phyloP scores from a whole-genome alignment of 108 stramenopile genomes.

The Poteriospumella lacustris region DNA sequence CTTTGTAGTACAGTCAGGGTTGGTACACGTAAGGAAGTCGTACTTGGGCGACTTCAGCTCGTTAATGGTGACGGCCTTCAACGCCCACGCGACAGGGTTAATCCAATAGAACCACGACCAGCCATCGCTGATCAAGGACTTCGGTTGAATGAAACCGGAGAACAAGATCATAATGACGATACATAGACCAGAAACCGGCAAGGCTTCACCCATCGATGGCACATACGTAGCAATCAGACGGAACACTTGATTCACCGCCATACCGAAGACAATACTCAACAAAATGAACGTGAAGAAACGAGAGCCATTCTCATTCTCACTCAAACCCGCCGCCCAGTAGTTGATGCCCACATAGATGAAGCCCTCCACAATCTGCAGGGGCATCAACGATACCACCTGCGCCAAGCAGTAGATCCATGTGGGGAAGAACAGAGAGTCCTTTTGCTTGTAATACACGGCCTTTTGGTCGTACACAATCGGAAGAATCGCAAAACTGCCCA shows the following conservation, averaged over 20 bases:
- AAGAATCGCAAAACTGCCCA: conserved; percentile 63
- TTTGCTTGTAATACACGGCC: conserved; percentile 75
- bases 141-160: conserved; percentile 43
- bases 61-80: conserved; percentile 29
- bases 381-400: conserved; percentile 2
- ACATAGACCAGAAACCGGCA: conserved; percentile 36
- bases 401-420: conserved; percentile 54
- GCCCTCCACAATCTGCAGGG: conserved; percentile 23
- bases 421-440: conserved; percentile 72
- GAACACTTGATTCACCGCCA: conserved; percentile 44
- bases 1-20: neutral
- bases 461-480: conserved; percentile 59
- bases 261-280: neutral
- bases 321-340: conserved; percentile 45
- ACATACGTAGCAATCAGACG: conserved; percentile 38
- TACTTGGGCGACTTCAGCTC: conserved; percentile 35
- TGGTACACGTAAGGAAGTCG: neutral
- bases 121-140: conserved; percentile 18
- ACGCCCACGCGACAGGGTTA: conserved; percentile 40
- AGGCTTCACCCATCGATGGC: conserved; percentile 41
- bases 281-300: conserved; percentile 42
- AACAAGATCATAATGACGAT: conserved; percentile 50
- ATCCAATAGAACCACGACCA: conserved; percentile 39
- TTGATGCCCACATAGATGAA: conserved; percentile 35
- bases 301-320: neutral